Base-by-base conservation (phyloP, 805 yeast genomes). In the Saccharomycopsis selenospora region DNA sequence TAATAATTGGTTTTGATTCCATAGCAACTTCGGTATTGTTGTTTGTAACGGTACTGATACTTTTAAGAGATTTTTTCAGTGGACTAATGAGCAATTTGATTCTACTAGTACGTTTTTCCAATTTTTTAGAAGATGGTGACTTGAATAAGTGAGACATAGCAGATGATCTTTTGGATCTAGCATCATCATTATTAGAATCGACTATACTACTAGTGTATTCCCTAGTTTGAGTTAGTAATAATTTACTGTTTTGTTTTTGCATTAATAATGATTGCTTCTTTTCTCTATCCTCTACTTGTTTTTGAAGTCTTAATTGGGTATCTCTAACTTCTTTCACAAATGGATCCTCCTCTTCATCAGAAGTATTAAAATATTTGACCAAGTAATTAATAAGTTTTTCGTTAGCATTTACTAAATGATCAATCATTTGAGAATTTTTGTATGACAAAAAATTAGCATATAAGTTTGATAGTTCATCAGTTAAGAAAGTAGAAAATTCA, bases 381-480 rank as follows among this genome's bases (percentile, higher is more conserved):
- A 51, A 59, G n/a, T 47, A 43, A 0, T 45, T 28, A 7, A 59
- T 40, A 4, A 63, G 48, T 20, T 48, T 47, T 1, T 54, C 59
- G 54, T 71, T 70, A 7, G 63, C 54, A 2, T 55, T 46, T 4
- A 69, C 49, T 17, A 71, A 55, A 11, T 55, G 48, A 10, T 55
- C 57, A 1, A 60, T 55, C 46, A 66, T 53, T 2, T 44, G 50
- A 3, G 59, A 56, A 51, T 72, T 71, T 3, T 64, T 65, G 11
- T 69, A 59, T 7, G 71, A 62, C 36, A 68, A 49, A 26, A 59
- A 62, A 20, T 63, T 56, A 0, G 66, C 60, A 54, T 66, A 59
- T 28, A 70, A 46, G 26, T 63, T 62, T 8, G 71, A 61, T 3
- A 73, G 51, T 47, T 73, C 71, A 13, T 62, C 63, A 3, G 70